These are phyloP conservation scores for Kurtzmaniella cleridarum DNA, from an alignment of 805 yeast genomes.

Conservation along the genomic window DNA sequence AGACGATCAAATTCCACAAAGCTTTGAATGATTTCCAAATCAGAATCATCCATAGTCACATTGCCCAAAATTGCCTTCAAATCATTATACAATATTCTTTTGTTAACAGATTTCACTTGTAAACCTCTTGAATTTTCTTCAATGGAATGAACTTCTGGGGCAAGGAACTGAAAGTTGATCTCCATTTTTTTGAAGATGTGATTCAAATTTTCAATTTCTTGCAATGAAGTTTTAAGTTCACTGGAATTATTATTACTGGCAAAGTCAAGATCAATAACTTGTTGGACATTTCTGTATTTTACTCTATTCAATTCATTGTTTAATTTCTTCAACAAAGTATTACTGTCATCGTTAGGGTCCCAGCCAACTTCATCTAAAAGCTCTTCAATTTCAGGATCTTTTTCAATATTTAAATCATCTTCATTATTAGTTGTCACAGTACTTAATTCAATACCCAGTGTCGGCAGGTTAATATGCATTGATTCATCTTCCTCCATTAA, in stretches of 20 bases:
- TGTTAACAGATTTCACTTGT: conserved; percentile 79
- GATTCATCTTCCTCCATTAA: conserved; percentile 10
- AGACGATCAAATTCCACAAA: conserved; percentile 46
- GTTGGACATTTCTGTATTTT: conserved; percentile 58
- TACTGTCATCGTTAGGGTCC: conserved; percentile 63
- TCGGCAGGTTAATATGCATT: conserved; percentile 7
- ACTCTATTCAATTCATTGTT: conserved; percentile 53
- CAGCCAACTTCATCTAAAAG: conserved; percentile 75
- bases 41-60: conserved; percentile 58
- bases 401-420: conserved; percentile 14
- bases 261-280: conserved; percentile 31
- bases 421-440: neutral
- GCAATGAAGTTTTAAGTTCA: conserved; percentile 28
- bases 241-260: conserved; percentile 25
- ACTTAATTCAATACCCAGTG: conserved; percentile 8
- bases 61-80: conserved; percentile 63
- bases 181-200: conserved; percentile 38
- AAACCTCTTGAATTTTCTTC: conserved; percentile 76
- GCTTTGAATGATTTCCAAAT: conserved; percentile 41
- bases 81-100: conserved; percentile 67
- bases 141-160: conserved; percentile 63
- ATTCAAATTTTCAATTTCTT: conserved; percentile 31
- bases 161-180: conserved; percentile 36
- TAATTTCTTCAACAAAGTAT: conserved; percentile 52
- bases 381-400: conserved; percentile 51